Evolutionary conservation across 2,329 filamentous ascomycete species (phyloP).

Genomic region (Nigrospora osmanthi): DNA sequence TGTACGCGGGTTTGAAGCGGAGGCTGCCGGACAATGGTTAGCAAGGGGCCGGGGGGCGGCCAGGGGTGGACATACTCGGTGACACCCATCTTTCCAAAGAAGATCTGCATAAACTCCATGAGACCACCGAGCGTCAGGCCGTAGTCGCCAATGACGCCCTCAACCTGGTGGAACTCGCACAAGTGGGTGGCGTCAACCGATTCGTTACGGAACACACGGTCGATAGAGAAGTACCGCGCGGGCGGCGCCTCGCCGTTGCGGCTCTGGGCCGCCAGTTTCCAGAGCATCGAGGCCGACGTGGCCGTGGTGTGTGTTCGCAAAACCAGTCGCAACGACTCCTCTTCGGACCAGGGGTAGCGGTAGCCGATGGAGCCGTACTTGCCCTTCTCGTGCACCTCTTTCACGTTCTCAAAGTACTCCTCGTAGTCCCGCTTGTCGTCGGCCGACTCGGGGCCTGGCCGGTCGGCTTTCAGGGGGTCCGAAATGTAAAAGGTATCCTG

Average conservation of each 20-base stretch:
- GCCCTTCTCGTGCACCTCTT: slow-evolving; percentile 79
- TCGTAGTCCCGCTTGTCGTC: slow-evolving; percentile 62
- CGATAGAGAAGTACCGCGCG: slow-evolving; percentile 97
- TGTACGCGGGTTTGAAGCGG: slow-evolving; percentile 95
- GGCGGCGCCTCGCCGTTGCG: slow-evolving; percentile 57
- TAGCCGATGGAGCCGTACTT: slow-evolving; percentile 96
- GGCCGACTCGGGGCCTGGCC: slow-evolving; percentile 48
- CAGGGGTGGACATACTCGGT: slow-evolving; percentile 24
- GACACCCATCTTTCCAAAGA: slow-evolving; percentile 96
- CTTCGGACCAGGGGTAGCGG: slow-evolving; percentile 84
- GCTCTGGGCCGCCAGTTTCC: slow-evolving; percentile 76
- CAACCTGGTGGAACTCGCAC: slow-evolving; percentile 97
- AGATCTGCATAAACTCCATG: slow-evolving; percentile 88
- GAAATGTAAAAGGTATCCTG: slow-evolving; percentile 99
- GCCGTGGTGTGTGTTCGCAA: slow-evolving; percentile 95
- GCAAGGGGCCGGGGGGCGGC: neutral
- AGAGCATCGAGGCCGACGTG: slow-evolving; percentile 81
- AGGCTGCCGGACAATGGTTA: slow-evolving; percentile 43
- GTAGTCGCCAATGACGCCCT: slow-evolving; percentile 97
- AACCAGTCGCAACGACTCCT: slow-evolving; percentile 80
- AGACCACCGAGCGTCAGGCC: slow-evolving; percentile 84
- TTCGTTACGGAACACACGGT: slow-evolving; percentile 94
- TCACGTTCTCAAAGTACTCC: slow-evolving; percentile 81
- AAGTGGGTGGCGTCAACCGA: slow-evolving; percentile 94
- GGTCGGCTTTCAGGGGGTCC: slow-evolving; percentile 71